These are phyloP conservation scores for Fusarium secorum DNA, from an alignment of 2,329 filamentous ascomycete genomes.

Conservation along the genomic window DNA sequence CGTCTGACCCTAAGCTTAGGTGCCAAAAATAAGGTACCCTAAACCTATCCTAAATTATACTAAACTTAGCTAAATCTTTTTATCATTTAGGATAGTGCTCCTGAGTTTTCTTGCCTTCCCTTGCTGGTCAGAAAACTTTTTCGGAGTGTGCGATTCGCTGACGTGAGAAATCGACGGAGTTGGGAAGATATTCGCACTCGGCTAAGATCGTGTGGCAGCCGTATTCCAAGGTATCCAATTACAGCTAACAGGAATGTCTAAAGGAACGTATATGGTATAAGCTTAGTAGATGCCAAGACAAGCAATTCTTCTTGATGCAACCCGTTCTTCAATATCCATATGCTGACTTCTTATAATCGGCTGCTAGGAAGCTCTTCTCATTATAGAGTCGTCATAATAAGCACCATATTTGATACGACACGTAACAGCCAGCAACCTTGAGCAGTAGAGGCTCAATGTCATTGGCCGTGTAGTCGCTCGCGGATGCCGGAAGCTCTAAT, in stretches of 20 bases:
- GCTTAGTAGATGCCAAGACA: background rate
- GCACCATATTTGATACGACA: background rate
- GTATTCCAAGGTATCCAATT: no score
- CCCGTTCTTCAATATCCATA: background rate
- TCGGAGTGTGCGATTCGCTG: background rate
- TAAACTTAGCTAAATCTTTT: background rate
- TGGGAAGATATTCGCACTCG: background rate
- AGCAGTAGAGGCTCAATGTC: background rate
- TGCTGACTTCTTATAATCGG: background rate
- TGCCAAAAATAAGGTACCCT: background rate
- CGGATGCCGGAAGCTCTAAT: background rate
- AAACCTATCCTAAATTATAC: background rate
- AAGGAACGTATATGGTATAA: background rate
- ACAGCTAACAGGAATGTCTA: background rate
- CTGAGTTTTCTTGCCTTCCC: background rate
- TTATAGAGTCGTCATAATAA: background rate
- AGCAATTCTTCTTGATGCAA: no score
- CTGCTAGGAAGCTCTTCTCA: background rate
- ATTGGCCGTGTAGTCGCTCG: accelerated
- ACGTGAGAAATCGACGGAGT: background rate
- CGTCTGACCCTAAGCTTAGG: background rate
- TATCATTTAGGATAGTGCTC: no score
- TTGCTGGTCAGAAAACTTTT: background rate
- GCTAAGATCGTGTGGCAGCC: background rate
- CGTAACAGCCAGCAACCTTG: background rate